Conservation (phyloP, 75 land plant species). For the Cunninghamia lanceolata region DNA sequence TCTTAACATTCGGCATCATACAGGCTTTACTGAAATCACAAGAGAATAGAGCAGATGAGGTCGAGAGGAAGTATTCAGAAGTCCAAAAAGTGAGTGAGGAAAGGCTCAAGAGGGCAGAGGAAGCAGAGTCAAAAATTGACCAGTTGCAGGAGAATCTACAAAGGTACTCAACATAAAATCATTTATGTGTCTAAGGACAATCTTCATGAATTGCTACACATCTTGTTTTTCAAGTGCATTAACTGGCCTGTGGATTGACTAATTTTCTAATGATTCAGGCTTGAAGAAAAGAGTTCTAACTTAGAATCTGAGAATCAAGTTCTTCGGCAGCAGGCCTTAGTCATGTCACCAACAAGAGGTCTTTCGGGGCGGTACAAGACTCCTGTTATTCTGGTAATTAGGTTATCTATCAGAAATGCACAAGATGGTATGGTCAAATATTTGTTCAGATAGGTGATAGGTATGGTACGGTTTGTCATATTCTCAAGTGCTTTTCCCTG, state of each 20-base stretch:
- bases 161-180: constrained; percentile 45
- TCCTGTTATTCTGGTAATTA: constrained; percentile 57
- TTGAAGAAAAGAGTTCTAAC: constrained; percentile 74
- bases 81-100: constrained; percentile 74
- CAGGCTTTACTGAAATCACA: constrained; percentile 69
- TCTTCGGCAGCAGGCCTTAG: constrained; percentile 80
- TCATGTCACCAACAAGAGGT: constrained; percentile 71
- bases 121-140: constrained; percentile 66
- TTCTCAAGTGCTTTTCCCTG: neutral
- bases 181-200: neutral
- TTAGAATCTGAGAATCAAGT: constrained; percentile 78
- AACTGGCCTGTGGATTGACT: neutral
- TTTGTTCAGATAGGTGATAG: constrained; percentile 3
- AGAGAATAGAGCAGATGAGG: constrained; percentile 79
- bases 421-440: neutral
- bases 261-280: constrained; percentile 35
- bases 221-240: neutral
- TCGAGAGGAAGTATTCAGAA: constrained; percentile 70
- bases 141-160: constrained; percentile 78
- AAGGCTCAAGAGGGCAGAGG: constrained; percentile 65
- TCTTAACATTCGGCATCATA: neutral
- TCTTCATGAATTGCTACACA: neutral
- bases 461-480: neutral
- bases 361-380: constrained; percentile 56
- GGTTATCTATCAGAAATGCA: neutral